A percentile compares a stretch with the other conserved stretches of the same genome.
Evolutionary conservation across 2,329 filamentous ascomycete genomes (phyloP).

Genomic region (Colletotrichum ledebouriae): DNA sequence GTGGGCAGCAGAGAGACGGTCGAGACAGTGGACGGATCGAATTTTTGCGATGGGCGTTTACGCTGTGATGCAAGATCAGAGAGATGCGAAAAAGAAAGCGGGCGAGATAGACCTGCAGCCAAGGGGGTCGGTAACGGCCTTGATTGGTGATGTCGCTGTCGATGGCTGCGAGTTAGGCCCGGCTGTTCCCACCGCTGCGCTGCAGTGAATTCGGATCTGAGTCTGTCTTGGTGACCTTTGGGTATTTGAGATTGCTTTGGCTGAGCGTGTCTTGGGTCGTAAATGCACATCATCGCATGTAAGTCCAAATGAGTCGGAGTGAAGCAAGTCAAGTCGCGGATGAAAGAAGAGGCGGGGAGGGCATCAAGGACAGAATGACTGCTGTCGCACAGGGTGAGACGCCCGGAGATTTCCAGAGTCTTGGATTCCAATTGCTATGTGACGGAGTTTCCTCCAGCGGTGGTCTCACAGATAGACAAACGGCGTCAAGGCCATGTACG

Average conservation of each 20-base stretch:
- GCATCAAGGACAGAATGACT: constrained; percentile 5
- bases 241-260: constrained; percentile 22
- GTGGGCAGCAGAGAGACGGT: constrained; percentile 2
- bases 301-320: neutral
- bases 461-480: constrained; percentile 15
- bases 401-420: constrained; percentile 7
- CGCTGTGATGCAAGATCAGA: constrained; percentile 25
- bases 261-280: neutral
- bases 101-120: constrained; percentile 18
- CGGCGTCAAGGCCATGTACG: constrained; percentile 6
- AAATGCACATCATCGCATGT: constrained; percentile 11
- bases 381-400: constrained; percentile 13
- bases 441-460: neutral
- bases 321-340: neutral
- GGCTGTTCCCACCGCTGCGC: constrained; percentile 12
- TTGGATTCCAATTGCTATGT: constrained; percentile 10
- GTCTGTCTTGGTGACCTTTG: constrained; percentile 15
- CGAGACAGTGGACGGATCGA: constrained; percentile 17
- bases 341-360: neutral
- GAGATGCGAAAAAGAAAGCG: constrained; percentile 25
- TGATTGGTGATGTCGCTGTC: constrained; percentile 20
- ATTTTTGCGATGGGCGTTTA: constrained; percentile 5
- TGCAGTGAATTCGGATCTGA: constrained; percentile 10
- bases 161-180: constrained; percentile 14
- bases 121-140: constrained; percentile 3